Evolutionary conservation across 1,284 basidiomycete genomes (phyloP).

Genomic region (Caloboletus inedulis): DNA sequence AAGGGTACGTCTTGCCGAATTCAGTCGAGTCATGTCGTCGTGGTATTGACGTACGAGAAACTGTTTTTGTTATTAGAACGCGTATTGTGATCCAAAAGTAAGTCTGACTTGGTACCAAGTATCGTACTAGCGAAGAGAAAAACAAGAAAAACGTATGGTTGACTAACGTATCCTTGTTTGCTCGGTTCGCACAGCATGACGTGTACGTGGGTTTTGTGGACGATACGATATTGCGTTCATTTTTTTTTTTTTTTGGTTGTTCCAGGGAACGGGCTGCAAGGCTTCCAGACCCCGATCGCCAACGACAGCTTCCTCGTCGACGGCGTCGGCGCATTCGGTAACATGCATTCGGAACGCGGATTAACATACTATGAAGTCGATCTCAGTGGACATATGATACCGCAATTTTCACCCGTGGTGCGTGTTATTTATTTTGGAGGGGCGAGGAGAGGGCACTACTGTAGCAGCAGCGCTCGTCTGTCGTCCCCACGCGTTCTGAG

Average conservation of each 20-base stretch:
- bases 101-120: conserved; percentile 21
- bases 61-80: conserved; percentile 38
- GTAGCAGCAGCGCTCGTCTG: background rate
- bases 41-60: background rate
- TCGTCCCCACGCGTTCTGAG: background rate
- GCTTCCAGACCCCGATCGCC: conserved; percentile 65
- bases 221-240: background rate
- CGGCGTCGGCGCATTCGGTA: conserved; percentile 63
- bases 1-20: conserved; percentile 48
- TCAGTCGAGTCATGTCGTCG: background rate
- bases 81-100: conserved; percentile 68
- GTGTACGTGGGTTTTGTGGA: conserved; percentile 40
- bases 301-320: conserved; percentile 68
- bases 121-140: too few relatives aligned
- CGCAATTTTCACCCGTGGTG: conserved; percentile 64
- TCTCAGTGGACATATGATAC: conserved; percentile 72
- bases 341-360: conserved; percentile 60
- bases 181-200: conserved; percentile 56
- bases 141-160: too few relatives aligned
- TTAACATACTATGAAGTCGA: conserved; percentile 64
- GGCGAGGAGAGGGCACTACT: too few relatives aligned
- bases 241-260: background rate
- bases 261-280: conserved; percentile 63
- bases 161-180: background rate
- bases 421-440: conserved; percentile 23